Evolutionary conservation across 2,329 filamentous ascomycete species (phyloP).

Genomic region (Chrysosporium queenslandicum): DNA sequence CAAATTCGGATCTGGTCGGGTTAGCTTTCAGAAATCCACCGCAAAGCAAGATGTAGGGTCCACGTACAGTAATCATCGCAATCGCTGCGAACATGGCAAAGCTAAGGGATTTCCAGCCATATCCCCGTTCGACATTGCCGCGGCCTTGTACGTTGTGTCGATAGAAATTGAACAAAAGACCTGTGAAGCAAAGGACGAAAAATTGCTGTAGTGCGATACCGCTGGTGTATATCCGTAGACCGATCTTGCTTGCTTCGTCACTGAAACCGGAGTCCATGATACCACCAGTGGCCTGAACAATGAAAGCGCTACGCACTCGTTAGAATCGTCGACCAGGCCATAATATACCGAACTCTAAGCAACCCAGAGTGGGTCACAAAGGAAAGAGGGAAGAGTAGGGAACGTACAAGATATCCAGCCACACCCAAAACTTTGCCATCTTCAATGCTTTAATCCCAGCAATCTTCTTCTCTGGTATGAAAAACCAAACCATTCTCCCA

Average conservation of each 20-base stretch:
- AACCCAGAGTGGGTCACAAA: too few relatives aligned
- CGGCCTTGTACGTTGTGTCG: slow-evolving; percentile 23
- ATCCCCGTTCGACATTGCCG: slow-evolving; percentile 21
- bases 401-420: slow-evolving; percentile 29
- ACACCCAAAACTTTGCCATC: slow-evolving; percentile 34
- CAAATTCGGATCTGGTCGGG: not conserved
- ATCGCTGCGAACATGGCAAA: too few relatives aligned
- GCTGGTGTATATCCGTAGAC: slow-evolving; percentile 23
- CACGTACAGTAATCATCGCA: too few relatives aligned
- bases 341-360: too few relatives aligned
- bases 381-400: too few relatives aligned
- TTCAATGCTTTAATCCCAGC: slow-evolving; percentile 29
- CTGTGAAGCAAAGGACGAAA: slow-evolving; percentile 42
- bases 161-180: slow-evolving; percentile 43
- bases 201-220: slow-evolving; percentile 42
- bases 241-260: slow-evolving; percentile 15
- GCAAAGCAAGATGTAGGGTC: too few relatives aligned
- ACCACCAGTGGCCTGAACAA: slow-evolving; percentile 14
- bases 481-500: slow-evolving; percentile 39
- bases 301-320: slow-evolving; percentile 13
- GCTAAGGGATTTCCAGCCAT: not conserved
- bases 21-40: too few relatives aligned
- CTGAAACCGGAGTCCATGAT: slow-evolving; percentile 18
- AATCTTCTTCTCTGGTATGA: slow-evolving; percentile 30
- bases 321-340: too few relatives aligned